Evolutionary conservation across 441 rosid genomes (phyloP).

Genomic region (Bruguiera hainesii): DNA sequence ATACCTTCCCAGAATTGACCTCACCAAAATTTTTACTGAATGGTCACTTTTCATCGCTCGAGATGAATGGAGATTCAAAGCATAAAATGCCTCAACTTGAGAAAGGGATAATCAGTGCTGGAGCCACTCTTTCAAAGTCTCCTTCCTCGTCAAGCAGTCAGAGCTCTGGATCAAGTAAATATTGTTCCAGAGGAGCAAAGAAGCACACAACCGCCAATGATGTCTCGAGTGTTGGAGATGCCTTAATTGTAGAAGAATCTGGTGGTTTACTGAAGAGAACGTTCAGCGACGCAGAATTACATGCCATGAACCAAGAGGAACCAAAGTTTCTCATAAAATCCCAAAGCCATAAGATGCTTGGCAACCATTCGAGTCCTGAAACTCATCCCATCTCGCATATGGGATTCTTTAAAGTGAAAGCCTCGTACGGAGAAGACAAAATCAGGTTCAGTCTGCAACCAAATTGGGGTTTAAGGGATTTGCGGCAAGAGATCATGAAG

Average conservation of each 20-base stretch:
- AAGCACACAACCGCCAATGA: slow-evolving; percentile 16
- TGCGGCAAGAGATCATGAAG: slow-evolving; percentile 37
- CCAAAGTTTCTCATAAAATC: slow-evolving; percentile 49
- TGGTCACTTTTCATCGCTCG: slow-evolving; percentile 19
- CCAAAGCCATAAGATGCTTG: slow-evolving; percentile 58
- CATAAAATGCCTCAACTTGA: slow-evolving; percentile 20
- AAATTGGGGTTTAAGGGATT: slow-evolving; percentile 33
- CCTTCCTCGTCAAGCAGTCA: slow-evolving; percentile 38
- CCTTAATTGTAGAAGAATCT: slow-evolving; percentile 31
- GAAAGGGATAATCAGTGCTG: slow-evolving; percentile 9
- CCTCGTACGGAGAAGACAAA: slow-evolving; percentile 37
- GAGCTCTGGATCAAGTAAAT: slow-evolving; percentile 37
- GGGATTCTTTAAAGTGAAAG: slow-evolving; percentile 28
- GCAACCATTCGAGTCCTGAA: slow-evolving; percentile 38
- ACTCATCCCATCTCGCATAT: slow-evolving; percentile 32
- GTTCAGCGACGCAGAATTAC: slow-evolving; percentile 49
- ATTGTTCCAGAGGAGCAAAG: slow-evolving; percentile 37
- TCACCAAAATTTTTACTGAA: slow-evolving; percentile 26
- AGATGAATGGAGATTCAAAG: slow-evolving; percentile 10
- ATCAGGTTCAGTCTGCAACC: slow-evolving; percentile 40
- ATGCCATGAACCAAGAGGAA: slow-evolving; percentile 44
- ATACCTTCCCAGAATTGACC: slow-evolving; percentile 41
- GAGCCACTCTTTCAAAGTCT: slow-evolving; percentile 24
- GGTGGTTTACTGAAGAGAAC: slow-evolving; percentile 48
- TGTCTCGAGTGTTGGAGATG: slow-evolving; percentile 25